A percentile compares a stretch with the other conserved stretches of the same genome.
phyloP scores from a whole-genome alignment of 768 basidiomycete genomes.

The Xerocomellus intermedius region DNA sequence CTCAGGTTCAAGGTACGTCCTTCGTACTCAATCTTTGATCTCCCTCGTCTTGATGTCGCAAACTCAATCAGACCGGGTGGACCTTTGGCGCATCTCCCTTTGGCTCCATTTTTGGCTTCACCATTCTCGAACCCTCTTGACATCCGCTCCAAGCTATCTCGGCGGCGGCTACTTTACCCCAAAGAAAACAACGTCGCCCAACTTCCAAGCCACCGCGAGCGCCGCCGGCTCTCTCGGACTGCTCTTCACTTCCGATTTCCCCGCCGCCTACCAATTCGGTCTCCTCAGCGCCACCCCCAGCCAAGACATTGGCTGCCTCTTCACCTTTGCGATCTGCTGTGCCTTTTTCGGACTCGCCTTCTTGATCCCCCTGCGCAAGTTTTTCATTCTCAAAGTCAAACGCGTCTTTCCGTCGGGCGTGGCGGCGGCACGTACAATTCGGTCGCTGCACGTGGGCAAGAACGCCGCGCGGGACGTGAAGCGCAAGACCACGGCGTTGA shows the following conservation, averaged over 20 bases:
- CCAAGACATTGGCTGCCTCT: constrained; percentile 54
- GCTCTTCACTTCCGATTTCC: constrained; percentile 57
- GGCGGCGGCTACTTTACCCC: constrained; percentile 54
- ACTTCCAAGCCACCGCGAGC: constrained; percentile 23
- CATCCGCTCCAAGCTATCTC: constrained; percentile 43
- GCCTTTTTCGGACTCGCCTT: constrained; percentile 67
- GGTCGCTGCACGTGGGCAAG: constrained; percentile 53
- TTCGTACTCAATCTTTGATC: not conserved
- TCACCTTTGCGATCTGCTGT: constrained; percentile 52
- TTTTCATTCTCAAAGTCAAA: constrained; percentile 53
- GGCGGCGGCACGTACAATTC: constrained; percentile 65
- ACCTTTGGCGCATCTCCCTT: constrained; percentile 65
- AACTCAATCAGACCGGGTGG: constrained; percentile 48
- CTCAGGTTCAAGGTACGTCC: constrained; percentile 51
- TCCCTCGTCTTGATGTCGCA: not conserved
- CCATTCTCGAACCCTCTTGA: constrained; percentile 59
- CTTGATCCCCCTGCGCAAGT: constrained; percentile 56
- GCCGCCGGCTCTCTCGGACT: constrained; percentile 59
- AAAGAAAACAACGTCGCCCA: constrained; percentile 54
- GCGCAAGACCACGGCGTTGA: constrained; percentile 54
- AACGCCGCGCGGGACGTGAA: constrained; percentile 43
- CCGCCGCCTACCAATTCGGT: constrained; percentile 57
- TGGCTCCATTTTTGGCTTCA: constrained; percentile 38
- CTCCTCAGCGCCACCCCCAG: constrained; percentile 46
- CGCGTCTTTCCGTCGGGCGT: constrained; percentile 64